phyloP scores from a whole-genome alignment of 176 grass and related monocot species.

The Raddia distichophylla region DNA sequence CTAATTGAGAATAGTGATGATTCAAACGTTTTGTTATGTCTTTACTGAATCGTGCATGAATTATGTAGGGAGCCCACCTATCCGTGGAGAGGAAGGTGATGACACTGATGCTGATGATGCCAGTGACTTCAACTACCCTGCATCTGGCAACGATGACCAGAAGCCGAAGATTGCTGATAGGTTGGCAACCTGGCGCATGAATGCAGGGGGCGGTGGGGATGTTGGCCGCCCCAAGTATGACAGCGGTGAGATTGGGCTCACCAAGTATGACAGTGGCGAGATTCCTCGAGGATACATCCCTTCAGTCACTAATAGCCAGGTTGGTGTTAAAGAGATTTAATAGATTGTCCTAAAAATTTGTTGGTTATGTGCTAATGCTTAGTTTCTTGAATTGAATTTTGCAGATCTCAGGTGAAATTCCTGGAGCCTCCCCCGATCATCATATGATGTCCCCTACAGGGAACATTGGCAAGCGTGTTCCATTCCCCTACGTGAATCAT shows the following conservation, averaged over 20 bases:
- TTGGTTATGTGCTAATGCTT: neutral
- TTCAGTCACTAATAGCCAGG: slow-evolving; percentile 94
- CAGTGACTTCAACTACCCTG: slow-evolving; percentile 93
- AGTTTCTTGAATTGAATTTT: slow-evolving; percentile 38
- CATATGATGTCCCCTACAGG: slow-evolving; percentile 98
- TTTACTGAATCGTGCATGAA: slow-evolving; percentile 25
- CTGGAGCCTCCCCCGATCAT: slow-evolving; percentile 93
- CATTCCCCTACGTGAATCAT: slow-evolving; percentile 85
- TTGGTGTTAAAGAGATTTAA: slow-evolving; percentile 23
- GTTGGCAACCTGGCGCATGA: slow-evolving; percentile 93
- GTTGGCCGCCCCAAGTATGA: slow-evolving; percentile 89
- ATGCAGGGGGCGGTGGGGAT: slow-evolving; percentile 56
- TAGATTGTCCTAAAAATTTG: neutral
- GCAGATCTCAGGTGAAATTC: slow-evolving; percentile 93
- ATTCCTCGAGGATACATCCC: slow-evolving; percentile 87
- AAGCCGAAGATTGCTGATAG: slow-evolving; percentile 94
- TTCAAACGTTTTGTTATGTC: neutral
- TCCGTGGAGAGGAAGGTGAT: slow-evolving; percentile 83
- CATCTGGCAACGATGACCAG: slow-evolving; percentile 76
- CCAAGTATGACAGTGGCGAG: slow-evolving; percentile 75
- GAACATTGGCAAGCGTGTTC: slow-evolving; percentile 81
- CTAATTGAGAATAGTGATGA: neutral
- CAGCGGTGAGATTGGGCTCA: slow-evolving; percentile 68
- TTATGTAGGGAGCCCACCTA: slow-evolving; percentile 73
- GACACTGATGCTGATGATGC: slow-evolving; percentile 89